These are phyloP conservation scores for Cladosporium austrohemisphaericum DNA, from an alignment of 2,329 filamentous ascomycete genomes.

Conservation along the genomic window DNA sequence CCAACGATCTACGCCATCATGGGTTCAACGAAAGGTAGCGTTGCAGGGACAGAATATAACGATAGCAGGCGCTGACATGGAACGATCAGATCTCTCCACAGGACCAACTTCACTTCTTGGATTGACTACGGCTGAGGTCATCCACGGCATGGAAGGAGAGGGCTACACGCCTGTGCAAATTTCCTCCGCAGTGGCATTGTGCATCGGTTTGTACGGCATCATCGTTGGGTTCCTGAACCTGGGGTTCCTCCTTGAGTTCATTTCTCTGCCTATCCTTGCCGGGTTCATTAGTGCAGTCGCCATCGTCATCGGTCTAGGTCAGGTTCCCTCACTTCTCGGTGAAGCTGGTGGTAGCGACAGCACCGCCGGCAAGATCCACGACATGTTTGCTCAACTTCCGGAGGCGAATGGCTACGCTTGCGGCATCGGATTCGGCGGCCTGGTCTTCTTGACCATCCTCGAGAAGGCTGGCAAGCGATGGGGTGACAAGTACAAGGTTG, in stretches of 20 bases:
- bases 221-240: constrained; percentile 59
- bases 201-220: constrained; percentile 60
- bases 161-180: constrained; percentile 53
- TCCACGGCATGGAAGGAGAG: constrained; percentile 50
- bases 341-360: constrained; percentile 49
- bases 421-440: constrained; percentile 56
- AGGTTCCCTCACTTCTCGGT: constrained; percentile 59
- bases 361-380: constrained; percentile 56
- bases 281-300: constrained; percentile 66
- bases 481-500: constrained; percentile 54
- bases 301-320: constrained; percentile 60
- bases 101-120: constrained; percentile 64
- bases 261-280: constrained; percentile 60
- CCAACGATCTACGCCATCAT: constrained; percentile 57
- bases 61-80: constrained; percentile 9
- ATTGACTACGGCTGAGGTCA: constrained; percentile 59
- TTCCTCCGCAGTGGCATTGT: constrained; percentile 59
- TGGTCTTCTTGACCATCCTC: constrained; percentile 54
- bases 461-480: constrained; percentile 57
- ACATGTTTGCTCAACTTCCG: constrained; percentile 55
- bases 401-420: constrained; percentile 57
- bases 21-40: constrained; percentile 57
- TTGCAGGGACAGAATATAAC: not conserved
- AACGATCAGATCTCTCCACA: constrained; percentile 52
- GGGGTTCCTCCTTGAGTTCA: constrained; percentile 63